Conservation (phyloP, 768 basidiomycete genomes). For the Podaxis mareebaensis region DNA sequence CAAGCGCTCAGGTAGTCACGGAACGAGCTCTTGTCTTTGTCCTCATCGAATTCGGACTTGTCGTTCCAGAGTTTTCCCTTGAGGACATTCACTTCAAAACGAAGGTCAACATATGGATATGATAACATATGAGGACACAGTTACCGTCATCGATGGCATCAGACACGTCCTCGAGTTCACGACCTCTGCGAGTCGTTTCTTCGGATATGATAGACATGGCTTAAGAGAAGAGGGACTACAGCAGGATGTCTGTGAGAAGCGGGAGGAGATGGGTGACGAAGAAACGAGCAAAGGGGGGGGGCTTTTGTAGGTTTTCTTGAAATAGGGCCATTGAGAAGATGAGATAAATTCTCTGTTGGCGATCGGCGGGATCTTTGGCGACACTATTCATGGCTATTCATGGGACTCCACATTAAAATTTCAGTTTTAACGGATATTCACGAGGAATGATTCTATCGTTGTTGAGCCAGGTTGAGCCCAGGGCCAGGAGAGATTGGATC, state of each 20-base stretch:
- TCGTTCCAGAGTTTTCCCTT: constrained; percentile 64
- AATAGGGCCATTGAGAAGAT: neutral
- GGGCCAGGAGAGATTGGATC: neutral
- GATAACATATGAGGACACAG: constrained; percentile 4
- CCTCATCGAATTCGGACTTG: constrained; percentile 54
- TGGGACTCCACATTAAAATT: neutral
- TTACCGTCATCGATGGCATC: constrained; percentile 52
- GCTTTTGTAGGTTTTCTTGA: constrained; percentile 7
- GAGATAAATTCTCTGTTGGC: neutral
- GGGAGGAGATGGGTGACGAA: neutral
- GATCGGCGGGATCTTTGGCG: neutral
- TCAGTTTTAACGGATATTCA: neutral
- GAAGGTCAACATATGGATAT: neutral
- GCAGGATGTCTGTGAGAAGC: neutral
- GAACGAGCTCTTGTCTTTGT: constrained; percentile 68
- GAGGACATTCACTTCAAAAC: constrained; percentile 60
- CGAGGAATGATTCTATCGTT: neutral
- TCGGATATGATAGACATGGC: constrained; percentile 27
- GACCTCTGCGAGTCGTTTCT: constrained; percentile 24
- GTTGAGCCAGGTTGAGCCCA: neutral
- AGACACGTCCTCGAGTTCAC: constrained; percentile 43
- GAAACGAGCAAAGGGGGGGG: neutral
- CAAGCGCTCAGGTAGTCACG: constrained; percentile 76
- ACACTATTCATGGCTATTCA: neutral
- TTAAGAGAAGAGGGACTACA: neutral